Percentiles rank a stretch among this genome's conserved stretches.
These are phyloP conservation scores for Nitzschia palea DNA, from an alignment of 108 stramenopile genomes.

Conservation along the genomic window DNA sequence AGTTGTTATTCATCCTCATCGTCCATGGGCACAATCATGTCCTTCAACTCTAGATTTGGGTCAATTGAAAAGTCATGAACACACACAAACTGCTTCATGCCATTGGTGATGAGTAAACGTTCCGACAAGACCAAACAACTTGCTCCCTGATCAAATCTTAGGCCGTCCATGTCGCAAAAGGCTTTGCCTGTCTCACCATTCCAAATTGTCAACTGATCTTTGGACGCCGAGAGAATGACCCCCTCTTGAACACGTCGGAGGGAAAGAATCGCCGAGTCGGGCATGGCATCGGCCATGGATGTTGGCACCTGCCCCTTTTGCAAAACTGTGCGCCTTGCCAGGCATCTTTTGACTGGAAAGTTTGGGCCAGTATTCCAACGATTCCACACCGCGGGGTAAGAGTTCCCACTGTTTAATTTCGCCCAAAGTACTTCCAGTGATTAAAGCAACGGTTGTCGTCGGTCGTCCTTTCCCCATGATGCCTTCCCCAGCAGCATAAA, in stretches of 20 bases:
- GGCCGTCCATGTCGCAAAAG: conserved; percentile 24
- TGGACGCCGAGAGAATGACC: conserved; percentile 22
- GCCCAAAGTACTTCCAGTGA: conserved; percentile 14
- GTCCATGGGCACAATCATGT: neutral
- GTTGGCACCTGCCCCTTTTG: neutral
- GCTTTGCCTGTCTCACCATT: conserved; percentile 10
- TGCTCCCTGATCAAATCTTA: conserved; percentile 9
- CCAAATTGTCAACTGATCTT: conserved; percentile 15
- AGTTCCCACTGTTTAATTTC: conserved; percentile 31
- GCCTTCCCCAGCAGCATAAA: conserved; percentile 16
- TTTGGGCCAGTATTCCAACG: conserved; percentile 27
- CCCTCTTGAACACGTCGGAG: conserved; percentile 11
- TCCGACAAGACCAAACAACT: conserved; percentile 2
- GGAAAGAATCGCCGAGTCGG: conserved; percentile 7
- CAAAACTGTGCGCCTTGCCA: conserved; percentile 18
- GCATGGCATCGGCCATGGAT: neutral
- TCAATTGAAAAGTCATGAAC: conserved; percentile 66
- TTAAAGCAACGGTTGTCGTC: conserved; percentile 13
- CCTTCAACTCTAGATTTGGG: neutral
- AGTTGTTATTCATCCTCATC: neutral
- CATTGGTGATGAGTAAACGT: conserved; percentile 38
- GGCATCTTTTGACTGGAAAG: conserved; percentile 19
- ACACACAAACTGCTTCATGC: conserved; percentile 64
- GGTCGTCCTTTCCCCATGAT: conserved; percentile 7
- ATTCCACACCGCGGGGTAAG: conserved; percentile 4